phyloP scores from a whole-genome alignment of 2,329 filamentous ascomycete species.

The Beauveria australis region DNA sequence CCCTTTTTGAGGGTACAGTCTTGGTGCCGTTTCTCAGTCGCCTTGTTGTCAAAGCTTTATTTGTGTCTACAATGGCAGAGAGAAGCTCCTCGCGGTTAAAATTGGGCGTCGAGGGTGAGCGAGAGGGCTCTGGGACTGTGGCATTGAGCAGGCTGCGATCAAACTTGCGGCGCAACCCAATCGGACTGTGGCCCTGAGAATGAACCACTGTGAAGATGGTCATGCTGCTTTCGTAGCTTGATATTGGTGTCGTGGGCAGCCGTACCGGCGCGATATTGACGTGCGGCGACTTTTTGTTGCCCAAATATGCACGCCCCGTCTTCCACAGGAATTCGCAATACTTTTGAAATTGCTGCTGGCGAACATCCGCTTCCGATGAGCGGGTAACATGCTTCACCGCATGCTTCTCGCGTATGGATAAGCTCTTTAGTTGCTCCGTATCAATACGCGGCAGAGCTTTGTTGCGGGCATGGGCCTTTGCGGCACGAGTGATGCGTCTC shows the following conservation, averaged over 20 bases:
- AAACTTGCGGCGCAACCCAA: conserved; percentile 42
- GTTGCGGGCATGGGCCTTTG: background rate
- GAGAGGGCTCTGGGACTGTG: conserved; percentile 32
- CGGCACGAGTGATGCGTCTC: background rate
- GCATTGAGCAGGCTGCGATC: conserved; percentile 39
- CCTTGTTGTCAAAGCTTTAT: background rate
- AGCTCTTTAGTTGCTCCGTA: background rate
- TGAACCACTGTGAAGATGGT: conserved; percentile 22
- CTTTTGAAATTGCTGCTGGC: conserved; percentile 18
- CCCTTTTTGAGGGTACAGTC: background rate
- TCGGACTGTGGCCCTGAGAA: conserved; percentile 31
- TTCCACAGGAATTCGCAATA: conserved; percentile 18
- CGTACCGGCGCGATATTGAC: conserved; percentile 20
- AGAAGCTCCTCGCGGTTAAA: conserved; percentile 15
- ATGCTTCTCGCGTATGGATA: background rate
- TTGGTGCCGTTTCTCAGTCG: background rate
- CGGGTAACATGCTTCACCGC: background rate
- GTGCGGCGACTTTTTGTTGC: conserved; percentile 14
- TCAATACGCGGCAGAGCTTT: background rate
- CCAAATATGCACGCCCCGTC: conserved; percentile 14
- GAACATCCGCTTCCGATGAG: conserved; percentile 1
- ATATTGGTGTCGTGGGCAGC: conserved; percentile 10
- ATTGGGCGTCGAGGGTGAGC: conserved; percentile 13
- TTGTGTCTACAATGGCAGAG: conserved; percentile 5
- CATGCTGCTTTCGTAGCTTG: conserved; percentile 14